Evolutionary conservation across 805 yeast species (phyloP), one percentile per base, ranked within the genome.

Genomic region (Wickerhamiella lipophila): DNA sequence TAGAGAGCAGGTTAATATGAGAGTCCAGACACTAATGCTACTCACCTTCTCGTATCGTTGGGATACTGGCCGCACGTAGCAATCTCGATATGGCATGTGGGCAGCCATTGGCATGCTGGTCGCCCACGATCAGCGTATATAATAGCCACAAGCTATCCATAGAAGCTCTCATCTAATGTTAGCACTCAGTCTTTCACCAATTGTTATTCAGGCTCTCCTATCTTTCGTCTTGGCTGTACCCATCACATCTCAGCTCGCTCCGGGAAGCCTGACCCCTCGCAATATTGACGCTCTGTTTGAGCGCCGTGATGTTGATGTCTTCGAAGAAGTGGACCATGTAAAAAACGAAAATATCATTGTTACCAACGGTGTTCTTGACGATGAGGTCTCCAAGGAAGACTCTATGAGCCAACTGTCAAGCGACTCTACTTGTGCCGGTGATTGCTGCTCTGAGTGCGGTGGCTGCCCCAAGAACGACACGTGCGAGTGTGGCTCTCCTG

Each of bases 371-470:
- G 34, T 21, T 27, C 29, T 25, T n/a, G 38, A 32, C 30, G n/a
- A 13, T 30, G 30, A n/a, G n/a, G n/a, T n/a, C n/a, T n/a, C 27
- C 18, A 29, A 3, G 5, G 12, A 18, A 6, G 21, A 18, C 13
- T 43, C 40, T 35, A 40, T 40, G 19, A 27, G 13, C n/a, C 13
- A 15, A n/a, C 43, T 39, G 21, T 11, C 25, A 16, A n/a, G 40
- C 8, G 46, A 38, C 13, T 16, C 26, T 6, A 16, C 16, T 26
- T 42, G 46, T 18, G 22, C 30, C 11, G 46, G 46, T 11, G 25
- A 41, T 7, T 43, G 46, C 40, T 43, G 46, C 30, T 8, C 21
- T 25, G 46, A 32, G 15, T 43, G 46, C 22, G 46, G 46, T 32
- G 46, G 46, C 6, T 43, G 46, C 40, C 40, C 46, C 18, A n/a